Conservation (phyloP, 2,329 filamentous ascomycete genomes). For the Epicoccum nigrum region DNA sequence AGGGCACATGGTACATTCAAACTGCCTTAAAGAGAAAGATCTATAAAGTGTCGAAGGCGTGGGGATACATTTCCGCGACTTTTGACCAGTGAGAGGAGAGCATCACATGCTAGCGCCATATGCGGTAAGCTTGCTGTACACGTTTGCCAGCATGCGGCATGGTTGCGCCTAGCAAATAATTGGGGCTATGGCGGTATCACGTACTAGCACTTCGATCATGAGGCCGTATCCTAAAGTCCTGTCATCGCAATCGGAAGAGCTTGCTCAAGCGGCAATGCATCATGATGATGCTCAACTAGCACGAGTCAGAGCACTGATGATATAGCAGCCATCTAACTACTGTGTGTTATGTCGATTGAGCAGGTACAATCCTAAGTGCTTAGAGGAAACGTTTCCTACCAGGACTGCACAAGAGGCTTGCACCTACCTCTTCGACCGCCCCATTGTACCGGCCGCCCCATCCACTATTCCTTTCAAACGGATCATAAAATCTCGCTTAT, state of each 20-base stretch:
- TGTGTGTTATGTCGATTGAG: too few species aligned
- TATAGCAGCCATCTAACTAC: too few species aligned
- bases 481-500: too few species aligned
- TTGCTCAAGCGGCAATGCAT: neutral
- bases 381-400: too few species aligned
- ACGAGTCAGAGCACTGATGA: too few species aligned
- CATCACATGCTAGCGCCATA: neutral
- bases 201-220: neutral
- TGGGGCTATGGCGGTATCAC: neutral
- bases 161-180: neutral
- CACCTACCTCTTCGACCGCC: too few species aligned
- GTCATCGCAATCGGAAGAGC: neutral
- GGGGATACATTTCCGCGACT: constrained; percentile 8
- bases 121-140: constrained; percentile 14
- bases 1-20: neutral
- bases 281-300: too few species aligned
- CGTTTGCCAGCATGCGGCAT: neutral
- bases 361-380: too few species aligned
- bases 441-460: too few species aligned
- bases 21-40: constrained; percentile 9
- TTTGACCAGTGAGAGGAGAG: constrained; percentile 5
- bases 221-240: neutral
- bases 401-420: too few species aligned
- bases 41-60: constrained; percentile 1
- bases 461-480: too few species aligned